Evolutionary conservation across 129 eudicot genomes (phyloP).

Genomic region (Solidago caesia): DNA sequence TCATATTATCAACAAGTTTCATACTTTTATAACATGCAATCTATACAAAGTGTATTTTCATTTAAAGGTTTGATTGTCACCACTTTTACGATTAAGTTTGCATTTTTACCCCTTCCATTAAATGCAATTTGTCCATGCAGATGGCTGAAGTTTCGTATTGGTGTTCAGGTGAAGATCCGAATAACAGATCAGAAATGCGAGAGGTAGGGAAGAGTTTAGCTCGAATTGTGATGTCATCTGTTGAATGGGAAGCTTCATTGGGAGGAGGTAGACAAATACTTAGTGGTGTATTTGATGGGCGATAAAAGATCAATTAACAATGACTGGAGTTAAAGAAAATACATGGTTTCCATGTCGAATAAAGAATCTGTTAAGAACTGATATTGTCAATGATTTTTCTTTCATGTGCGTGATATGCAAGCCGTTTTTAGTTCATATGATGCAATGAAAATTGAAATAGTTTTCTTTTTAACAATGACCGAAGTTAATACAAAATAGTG

Average conservation of each 20-base stretch:
- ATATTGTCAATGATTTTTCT: constrained; percentile 7
- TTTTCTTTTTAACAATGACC: not conserved
- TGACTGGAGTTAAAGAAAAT: constrained; percentile 9
- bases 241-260: constrained; percentile 81
- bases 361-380: not conserved
- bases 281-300: constrained; percentile 72
- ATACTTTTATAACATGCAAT: too few relatives aligned
- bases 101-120: too few relatives aligned
- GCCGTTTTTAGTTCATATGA: constrained; percentile 16
- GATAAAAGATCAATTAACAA: constrained; percentile 27
- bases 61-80: too few relatives aligned
- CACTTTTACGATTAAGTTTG: too few relatives aligned
- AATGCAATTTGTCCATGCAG: constrained; percentile 30
- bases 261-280: constrained; percentile 80
- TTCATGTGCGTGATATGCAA: constrained; percentile 12
- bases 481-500: too few relatives aligned
- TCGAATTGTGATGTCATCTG: constrained; percentile 54
- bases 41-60: not conserved
- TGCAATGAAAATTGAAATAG: constrained; percentile 11
- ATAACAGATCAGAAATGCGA: constrained; percentile 69
- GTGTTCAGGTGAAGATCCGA: constrained; percentile 79
- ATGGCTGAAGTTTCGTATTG: constrained; percentile 76
- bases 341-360: too few relatives aligned
- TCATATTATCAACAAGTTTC: too few relatives aligned
- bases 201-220: constrained; percentile 72